Evolutionary conservation across 441 rosid species (phyloP).

Genomic region (Syzygium syzygioides): DNA sequence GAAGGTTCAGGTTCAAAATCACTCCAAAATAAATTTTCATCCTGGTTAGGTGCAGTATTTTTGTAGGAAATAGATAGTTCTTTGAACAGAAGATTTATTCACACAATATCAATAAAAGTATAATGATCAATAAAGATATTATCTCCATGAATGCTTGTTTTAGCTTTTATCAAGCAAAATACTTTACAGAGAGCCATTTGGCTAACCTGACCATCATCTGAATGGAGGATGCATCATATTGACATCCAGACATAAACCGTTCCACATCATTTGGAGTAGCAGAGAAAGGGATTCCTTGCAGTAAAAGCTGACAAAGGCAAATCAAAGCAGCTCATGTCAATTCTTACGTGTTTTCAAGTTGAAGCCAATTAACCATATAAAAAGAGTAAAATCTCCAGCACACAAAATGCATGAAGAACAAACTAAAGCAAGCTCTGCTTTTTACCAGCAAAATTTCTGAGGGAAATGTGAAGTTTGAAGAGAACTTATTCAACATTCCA

Average conservation of each 20-base stretch:
- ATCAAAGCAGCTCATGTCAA: not conserved
- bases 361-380: not conserved
- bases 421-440: not conserved
- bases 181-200: not conserved
- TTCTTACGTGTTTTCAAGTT: not conserved
- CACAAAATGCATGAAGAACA: not conserved
- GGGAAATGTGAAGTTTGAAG: not conserved
- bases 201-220: conserved; percentile 31
- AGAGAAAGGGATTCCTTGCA: conserved; percentile 56
- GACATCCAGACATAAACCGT: conserved; percentile 69
- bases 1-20: not conserved
- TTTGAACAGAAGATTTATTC: not conserved
- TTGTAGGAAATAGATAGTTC: not conserved
- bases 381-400: not conserved
- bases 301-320: conserved; percentile 36
- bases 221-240: conserved; percentile 46
- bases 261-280: conserved; percentile 56
- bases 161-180: not conserved
- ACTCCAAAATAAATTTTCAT: not conserved
- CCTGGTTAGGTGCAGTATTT: not conserved
- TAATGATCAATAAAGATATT: not conserved
- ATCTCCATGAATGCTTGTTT: not conserved
- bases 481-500: not conserved
- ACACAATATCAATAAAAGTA: not conserved
- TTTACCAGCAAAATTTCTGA: not conserved